Evolutionary conservation across 371 early-diverging fungal species (phyloP).

Genomic region (Apophysomyces variabilis): DNA sequence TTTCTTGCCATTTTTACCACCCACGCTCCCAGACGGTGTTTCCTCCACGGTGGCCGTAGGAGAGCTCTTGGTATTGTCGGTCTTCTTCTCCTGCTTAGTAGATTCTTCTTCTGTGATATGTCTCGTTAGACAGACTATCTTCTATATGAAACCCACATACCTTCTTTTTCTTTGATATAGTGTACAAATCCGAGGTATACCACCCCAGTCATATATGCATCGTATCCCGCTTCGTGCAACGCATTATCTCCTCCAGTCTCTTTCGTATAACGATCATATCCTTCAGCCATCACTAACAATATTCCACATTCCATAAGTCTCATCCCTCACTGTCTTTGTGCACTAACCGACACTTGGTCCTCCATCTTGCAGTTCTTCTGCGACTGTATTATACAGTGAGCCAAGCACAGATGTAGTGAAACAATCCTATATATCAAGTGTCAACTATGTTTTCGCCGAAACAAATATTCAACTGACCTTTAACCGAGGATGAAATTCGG

Average conservation of each 20-base stretch:
- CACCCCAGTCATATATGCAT: constrained; percentile 87
- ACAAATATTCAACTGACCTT: constrained; percentile 40
- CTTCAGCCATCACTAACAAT: constrained; percentile 33
- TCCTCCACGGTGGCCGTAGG: no score
- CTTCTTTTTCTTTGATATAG: constrained; percentile 48
- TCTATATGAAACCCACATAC: constrained; percentile 8
- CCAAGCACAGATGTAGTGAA: constrained; percentile 36
- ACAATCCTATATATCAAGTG: constrained; percentile 20
- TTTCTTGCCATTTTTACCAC: no score
- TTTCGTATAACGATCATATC: constrained; percentile 39
- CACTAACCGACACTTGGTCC: constrained; percentile 51
- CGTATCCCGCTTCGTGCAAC: constrained; percentile 91
- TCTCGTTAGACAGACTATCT: background rate
- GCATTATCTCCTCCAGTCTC: constrained; percentile 22
- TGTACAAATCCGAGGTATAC: constrained; percentile 63
- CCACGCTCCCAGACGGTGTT: no score
- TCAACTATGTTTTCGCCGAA: constrained; percentile 12
- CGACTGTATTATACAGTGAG: constrained; percentile 38
- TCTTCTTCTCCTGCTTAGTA: constrained; percentile 24
- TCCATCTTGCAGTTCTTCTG: constrained; percentile 29
- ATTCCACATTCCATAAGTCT: background rate
- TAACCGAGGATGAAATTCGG: constrained; percentile 29
- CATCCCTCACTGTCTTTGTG: background rate
- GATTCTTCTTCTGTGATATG: background rate
- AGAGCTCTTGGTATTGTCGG: constrained; percentile 17